Percentiles rank a stretch among this genome's conserved stretches.
phyloP scores from a whole-genome alignment of 1,139 yeast genomes.

The Debaryomycetaceae sp. region DNA sequence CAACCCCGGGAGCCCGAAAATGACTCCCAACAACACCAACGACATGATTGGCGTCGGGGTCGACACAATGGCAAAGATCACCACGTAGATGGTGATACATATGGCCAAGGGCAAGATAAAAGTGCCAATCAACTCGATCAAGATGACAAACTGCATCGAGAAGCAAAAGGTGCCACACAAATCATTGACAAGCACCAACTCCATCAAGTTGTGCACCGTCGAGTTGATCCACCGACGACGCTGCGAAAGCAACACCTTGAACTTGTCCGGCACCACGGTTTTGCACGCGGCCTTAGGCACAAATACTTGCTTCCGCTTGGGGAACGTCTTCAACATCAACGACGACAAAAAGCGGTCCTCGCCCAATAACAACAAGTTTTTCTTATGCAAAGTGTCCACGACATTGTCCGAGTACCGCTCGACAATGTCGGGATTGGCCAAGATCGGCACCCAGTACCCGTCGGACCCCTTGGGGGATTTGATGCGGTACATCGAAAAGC shows the following conservation, averaged over 20 bases:
- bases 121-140: constrained; percentile 85
- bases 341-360: constrained; percentile 90
- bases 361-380: constrained; percentile 83
- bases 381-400: constrained; percentile 81
- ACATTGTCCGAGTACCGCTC: constrained; percentile 91
- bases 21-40: constrained; percentile 70
- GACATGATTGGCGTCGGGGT: constrained; percentile 81
- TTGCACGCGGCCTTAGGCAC: constrained; percentile 95
- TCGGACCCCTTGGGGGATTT: constrained; percentile 88
- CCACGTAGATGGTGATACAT: constrained; percentile 77
- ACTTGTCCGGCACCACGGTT: constrained; percentile 83
- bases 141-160: constrained; percentile 93
- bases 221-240: constrained; percentile 99
- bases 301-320: constrained; percentile 88
- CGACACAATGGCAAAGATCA: constrained; percentile 71
- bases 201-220: constrained; percentile 93
- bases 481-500: constrained; percentile 93
- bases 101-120: constrained; percentile 91
- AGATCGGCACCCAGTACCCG: constrained; percentile 95
- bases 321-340: constrained; percentile 88
- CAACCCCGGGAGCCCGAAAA: constrained; percentile 87
- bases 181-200: constrained; percentile 80
- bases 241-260: constrained; percentile 80
- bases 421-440: constrained; percentile 94
- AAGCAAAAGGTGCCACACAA: constrained; percentile 96